Evolutionary conservation across 805 yeast species (phyloP), one percentile per base, ranked within the genome.

Genomic region (Ogataea sp.): DNA sequence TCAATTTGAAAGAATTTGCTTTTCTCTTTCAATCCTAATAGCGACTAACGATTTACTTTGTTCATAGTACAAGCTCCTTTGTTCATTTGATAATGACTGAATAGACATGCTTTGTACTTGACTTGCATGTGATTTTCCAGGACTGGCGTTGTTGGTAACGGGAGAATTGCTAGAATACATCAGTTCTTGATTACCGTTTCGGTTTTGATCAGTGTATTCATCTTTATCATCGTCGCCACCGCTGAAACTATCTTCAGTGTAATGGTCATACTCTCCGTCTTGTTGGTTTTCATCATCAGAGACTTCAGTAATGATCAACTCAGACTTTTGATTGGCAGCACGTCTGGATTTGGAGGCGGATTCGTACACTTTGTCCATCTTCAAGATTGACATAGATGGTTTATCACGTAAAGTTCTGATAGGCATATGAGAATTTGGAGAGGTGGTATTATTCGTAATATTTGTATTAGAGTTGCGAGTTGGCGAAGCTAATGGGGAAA

Each of bases 11-110:
- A 50, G 36, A 16, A 37, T 34, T 11, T 41, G 32, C 37, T 47
- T 46, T 33, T 62, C 67, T 32, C 62, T 51, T 34, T 62, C 65
- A n/a, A 62, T 50, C 27, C 67, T 43, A 13, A 56, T 46, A 43
- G 56, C 44, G 10, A 62, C 67, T 0, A 64, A 64, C 44, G 48
- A 41, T 40, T 48, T 53, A 36, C 64, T 55, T 36, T 60, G 59
- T 27, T 61, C 64, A 32, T 50, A 53, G 34, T 53, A 43, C 5
- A 44, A 27, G 11, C 32, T 45, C 35, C 48, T 57, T 23, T 60
- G 61, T 10, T 54, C 59, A 6, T 42, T 43, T 4, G 56, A 41
- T 32, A 56, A 48, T 3, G 43, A 35, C 17, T 39, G 48, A 9
- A 39, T 37, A 13, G 36, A 36, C 20, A 45, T 46, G n/a, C n/a